Percentiles rank a stretch among this genome's conserved stretches.
Evolutionary conservation across 2,329 filamentous ascomycete species (phyloP).

Genomic region (Sclerotinia trifoliorum): DNA sequence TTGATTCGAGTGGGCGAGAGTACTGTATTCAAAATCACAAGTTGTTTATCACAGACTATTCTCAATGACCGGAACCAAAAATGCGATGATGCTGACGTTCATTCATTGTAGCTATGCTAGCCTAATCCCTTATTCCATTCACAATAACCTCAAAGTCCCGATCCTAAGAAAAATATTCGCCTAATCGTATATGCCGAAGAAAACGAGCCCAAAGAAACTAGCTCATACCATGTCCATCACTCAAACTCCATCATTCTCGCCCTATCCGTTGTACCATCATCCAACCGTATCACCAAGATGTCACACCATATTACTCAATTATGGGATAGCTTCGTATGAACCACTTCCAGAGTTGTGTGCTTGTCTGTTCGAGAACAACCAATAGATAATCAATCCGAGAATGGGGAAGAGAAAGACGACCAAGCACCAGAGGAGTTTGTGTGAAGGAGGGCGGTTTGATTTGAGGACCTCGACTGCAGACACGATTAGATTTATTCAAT

Average conservation of each 20-base stretch:
- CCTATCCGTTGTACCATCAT: not conserved
- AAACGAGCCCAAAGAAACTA: not conserved
- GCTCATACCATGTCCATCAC: not conserved
- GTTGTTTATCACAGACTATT: not conserved
- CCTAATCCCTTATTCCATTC: not conserved
- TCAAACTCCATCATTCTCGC: conserved; percentile 1
- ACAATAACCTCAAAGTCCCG: not conserved
- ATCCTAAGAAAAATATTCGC: not conserved
- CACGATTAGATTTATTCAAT: not conserved
- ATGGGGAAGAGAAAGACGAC: conserved; percentile 65
- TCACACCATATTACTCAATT: not conserved
- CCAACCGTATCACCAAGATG: not conserved
- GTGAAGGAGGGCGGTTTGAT: conserved; percentile 56
- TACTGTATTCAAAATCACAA: not conserved
- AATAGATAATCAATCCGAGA: conserved; percentile 61
- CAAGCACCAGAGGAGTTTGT: conserved; percentile 62
- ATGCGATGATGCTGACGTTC: not conserved
- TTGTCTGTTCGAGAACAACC: conserved; percentile 60
- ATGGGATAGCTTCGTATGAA: conserved; percentile 51
- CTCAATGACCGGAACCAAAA: not conserved
- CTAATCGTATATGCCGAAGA: conserved; percentile 7
- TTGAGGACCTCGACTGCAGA: conserved; percentile 61
- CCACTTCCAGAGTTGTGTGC: conserved; percentile 50
- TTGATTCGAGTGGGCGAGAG: not conserved
- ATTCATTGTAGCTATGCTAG: conserved; percentile 11